Evolutionary conservation across 345 rosid genomes (phyloP).

Genomic region (Eucalyptus viminalis): DNA sequence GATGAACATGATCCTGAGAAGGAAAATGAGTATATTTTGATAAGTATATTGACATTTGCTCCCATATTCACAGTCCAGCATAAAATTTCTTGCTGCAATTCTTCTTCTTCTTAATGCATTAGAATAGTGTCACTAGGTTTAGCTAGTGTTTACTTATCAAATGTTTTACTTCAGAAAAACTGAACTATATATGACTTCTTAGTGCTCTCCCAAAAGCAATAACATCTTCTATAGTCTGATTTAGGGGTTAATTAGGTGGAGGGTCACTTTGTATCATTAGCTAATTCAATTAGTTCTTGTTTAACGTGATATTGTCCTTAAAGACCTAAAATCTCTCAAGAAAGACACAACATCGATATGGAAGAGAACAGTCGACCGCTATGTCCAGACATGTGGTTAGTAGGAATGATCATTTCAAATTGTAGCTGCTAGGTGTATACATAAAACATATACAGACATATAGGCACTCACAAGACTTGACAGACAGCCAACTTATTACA

Average conservation of each 20-base stretch:
- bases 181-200: background rate
- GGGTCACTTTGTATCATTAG: background rate
- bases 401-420: background rate
- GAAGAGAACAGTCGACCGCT: background rate
- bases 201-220: background rate
- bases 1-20: slow-evolving; percentile 14
- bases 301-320: background rate
- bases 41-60: background rate
- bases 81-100: background rate
- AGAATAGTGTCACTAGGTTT: background rate
- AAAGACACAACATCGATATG: background rate
- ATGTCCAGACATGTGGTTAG: background rate
- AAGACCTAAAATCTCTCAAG: background rate
- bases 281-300: background rate
- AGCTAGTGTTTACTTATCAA: background rate
- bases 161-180: background rate
- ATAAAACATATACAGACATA: background rate
- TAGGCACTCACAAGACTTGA: background rate
- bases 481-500: background rate
- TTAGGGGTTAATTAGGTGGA: background rate
- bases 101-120: background rate
- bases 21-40: slow-evolving; percentile 11
- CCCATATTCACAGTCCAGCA: slow-evolving; percentile 11
- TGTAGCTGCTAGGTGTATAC: background rate
- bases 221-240: background rate